phyloP scores from a whole-genome alignment of 192 early-diverging fungal genomes.

The Allomyces arbusculus region DNA sequence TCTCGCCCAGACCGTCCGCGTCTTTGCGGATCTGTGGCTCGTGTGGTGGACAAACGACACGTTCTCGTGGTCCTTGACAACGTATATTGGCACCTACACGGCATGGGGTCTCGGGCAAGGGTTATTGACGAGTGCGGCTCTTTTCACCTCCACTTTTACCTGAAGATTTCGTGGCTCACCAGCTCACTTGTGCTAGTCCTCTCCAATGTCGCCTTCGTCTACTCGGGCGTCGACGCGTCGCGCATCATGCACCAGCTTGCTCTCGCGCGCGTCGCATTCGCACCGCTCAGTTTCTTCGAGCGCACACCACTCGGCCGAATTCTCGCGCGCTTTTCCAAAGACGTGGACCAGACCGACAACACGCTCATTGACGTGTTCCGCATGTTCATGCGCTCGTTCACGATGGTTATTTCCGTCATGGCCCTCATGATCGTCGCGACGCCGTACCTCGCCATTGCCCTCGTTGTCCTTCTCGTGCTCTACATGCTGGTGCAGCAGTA shows the following conservation, averaged over 20 bases:
- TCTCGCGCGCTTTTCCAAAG: conserved; percentile 38
- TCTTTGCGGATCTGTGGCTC: neutral
- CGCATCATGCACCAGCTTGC: conserved; percentile 45
- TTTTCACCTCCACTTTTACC: too few species aligned
- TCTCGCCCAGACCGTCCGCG: neutral
- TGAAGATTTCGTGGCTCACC: too few species aligned
- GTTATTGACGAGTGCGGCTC: conserved; percentile 10
- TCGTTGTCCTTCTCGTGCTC: conserved; percentile 44
- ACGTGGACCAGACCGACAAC: conserved; percentile 46
- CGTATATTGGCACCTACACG: conserved; percentile 47
- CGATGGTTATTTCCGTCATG: conserved; percentile 33
- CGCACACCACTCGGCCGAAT: conserved; percentile 56
- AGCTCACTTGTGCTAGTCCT: conserved; percentile 4
- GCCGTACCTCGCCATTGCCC: conserved; percentile 47
- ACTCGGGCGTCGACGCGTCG: conserved; percentile 33
- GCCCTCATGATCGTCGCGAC: conserved; percentile 33
- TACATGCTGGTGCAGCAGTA: conserved; percentile 53
- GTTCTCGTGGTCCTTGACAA: neutral
- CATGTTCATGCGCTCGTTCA: conserved; percentile 37
- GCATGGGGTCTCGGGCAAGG: conserved; percentile 39
- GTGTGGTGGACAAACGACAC: neutral
- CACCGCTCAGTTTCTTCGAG: conserved; percentile 59
- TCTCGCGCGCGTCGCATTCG: conserved; percentile 38
- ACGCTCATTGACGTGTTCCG: conserved; percentile 40
- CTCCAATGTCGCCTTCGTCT: conserved; percentile 38